Percentiles rank a stretch among this genome's conserved stretches.
Evolutionary conservation across 2,329 filamentous ascomycete genomes (phyloP).

Genomic region (Aspergillus cejpii): DNA sequence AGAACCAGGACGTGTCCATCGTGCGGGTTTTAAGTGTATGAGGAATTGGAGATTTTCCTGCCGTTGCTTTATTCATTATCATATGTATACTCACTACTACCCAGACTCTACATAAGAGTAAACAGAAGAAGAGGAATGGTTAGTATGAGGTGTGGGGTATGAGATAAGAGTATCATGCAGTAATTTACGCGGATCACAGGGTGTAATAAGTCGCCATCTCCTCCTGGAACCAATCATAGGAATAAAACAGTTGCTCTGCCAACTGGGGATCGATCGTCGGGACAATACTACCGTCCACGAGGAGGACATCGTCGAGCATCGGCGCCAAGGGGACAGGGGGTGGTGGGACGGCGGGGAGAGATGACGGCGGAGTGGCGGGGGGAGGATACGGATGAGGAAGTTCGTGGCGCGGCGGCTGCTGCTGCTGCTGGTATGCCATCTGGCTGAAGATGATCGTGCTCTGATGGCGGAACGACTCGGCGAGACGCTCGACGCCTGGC

Average conservation of each 20-base stretch:
- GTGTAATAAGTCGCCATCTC: slow-evolving; percentile 38
- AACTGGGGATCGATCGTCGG: slow-evolving; percentile 33
- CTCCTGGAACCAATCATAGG: slow-evolving; percentile 37
- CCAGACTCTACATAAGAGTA: no score
- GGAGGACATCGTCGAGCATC: slow-evolving; percentile 31
- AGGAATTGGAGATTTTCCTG: no score
- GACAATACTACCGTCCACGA: slow-evolving; percentile 27
- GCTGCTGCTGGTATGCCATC: slow-evolving; percentile 32
- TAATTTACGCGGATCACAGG: slow-evolving; percentile 20
- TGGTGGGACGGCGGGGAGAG: neutral
- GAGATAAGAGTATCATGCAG: no score
- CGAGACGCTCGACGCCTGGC: slow-evolving; percentile 33
- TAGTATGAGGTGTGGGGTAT: no score
- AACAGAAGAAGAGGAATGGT: no score
- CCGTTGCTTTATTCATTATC: no score
- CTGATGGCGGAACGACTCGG: slow-evolving; percentile 35
- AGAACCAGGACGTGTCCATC: no score
- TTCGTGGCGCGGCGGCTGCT: slow-evolving; percentile 14
- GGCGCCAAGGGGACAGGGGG: slow-evolving; percentile 27
- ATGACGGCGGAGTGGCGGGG: slow-evolving; percentile 14
- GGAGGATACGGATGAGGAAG: slow-evolving; percentile 10
- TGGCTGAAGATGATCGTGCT: slow-evolving; percentile 36
- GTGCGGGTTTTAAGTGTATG: no score
- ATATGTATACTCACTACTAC: no score
- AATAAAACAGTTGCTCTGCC: slow-evolving; percentile 35